Conservation (phyloP, 2,329 filamentous ascomycete genomes). For the Aspergillus spinulosporus region DNA sequence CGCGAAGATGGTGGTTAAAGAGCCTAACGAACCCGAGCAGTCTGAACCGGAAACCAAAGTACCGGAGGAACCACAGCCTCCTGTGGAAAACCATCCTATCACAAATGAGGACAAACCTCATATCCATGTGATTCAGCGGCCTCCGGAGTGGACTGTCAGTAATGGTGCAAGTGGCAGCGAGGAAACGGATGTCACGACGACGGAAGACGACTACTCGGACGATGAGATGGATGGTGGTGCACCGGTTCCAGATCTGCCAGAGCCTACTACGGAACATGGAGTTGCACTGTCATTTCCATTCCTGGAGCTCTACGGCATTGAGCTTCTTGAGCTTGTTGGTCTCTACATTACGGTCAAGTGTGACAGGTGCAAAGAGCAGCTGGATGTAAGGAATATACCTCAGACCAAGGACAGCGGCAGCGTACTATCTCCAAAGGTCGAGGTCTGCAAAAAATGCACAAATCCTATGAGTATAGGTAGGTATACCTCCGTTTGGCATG, state of each 20-base stretch:
- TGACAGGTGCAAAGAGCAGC: constrained; percentile 71
- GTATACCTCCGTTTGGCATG: neutral
- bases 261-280: constrained; percentile 60
- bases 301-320: constrained; percentile 74
- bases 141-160: constrained; percentile 68
- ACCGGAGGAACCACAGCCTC: constrained; percentile 20
- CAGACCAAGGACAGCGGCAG: constrained; percentile 50
- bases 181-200: constrained; percentile 46
- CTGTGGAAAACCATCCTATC: constrained; percentile 13
- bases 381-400: constrained; percentile 68
- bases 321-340: constrained; percentile 68
- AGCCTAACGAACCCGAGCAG: constrained; percentile 16
- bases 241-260: constrained; percentile 34
- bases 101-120: constrained; percentile 58
- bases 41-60: constrained; percentile 16
- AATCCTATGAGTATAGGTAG: constrained; percentile 50
- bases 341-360: constrained; percentile 74
- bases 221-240: constrained; percentile 45
- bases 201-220: constrained; percentile 44
- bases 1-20: constrained; percentile 55
- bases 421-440: constrained; percentile 42
- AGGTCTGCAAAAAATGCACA: constrained; percentile 58
- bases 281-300: constrained; percentile 78
- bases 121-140: constrained; percentile 70
- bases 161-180: constrained; percentile 39